Percentiles rank a stretch among this genome's conserved stretches.
These are phyloP conservation scores for Rosa hybrid DNA, from an alignment of 331 rosid species.

Conservation along the genomic window DNA sequence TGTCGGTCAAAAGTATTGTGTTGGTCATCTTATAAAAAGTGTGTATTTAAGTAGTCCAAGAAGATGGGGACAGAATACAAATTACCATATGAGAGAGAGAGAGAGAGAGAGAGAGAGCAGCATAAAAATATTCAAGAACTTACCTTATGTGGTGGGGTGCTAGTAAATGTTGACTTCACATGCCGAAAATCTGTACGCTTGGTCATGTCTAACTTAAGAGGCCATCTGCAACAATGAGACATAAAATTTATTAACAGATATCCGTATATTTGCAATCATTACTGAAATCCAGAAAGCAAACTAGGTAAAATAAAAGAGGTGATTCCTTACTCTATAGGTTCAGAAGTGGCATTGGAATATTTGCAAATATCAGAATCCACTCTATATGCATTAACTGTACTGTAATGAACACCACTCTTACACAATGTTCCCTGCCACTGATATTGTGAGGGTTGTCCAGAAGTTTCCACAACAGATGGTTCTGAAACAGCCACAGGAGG, in stretches of 20 bases:
- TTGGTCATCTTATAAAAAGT: not conserved
- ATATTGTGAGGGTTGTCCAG: conserved; percentile 44
- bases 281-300: conserved; percentile 25
- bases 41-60: not conserved
- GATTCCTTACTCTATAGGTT: conserved; percentile 77
- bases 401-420: conserved; percentile 93
- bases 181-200: conserved; percentile 90
- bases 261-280: not conserved
- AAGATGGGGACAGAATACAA: not conserved
- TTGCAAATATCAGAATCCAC: conserved; percentile 71
- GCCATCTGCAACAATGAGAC: conserved; percentile 80
- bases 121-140: conserved; percentile 37
- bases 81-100: not conserved
- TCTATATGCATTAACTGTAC: conserved; percentile 70
- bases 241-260: conserved; percentile 13
- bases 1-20: not conserved
- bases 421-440: conserved; percentile 87
- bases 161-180: conserved; percentile 75
- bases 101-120: not conserved
- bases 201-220: conserved; percentile 88
- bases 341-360: conserved; percentile 68
- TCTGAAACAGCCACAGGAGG: conserved; percentile 65
- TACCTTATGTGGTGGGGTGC: conserved; percentile 78
- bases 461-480: conserved; percentile 44
- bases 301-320: conserved; percentile 12